phyloP scores from a whole-genome alignment of 2,329 filamentous ascomycete genomes.

The Basipetospora chlamydospora region DNA sequence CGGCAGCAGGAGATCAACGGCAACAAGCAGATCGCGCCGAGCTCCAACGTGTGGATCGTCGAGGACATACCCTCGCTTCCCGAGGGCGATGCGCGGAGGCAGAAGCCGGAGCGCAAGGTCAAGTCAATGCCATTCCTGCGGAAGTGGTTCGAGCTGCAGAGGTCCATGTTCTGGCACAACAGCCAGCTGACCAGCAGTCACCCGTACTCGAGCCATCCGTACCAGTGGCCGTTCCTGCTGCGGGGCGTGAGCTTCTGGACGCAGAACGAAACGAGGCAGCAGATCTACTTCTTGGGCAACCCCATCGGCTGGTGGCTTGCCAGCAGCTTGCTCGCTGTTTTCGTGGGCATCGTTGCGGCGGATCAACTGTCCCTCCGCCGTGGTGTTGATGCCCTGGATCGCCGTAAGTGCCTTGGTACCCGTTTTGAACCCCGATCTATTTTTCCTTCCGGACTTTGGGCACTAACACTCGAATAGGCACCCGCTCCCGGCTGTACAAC shows the following conservation, averaged over 20 bases:
- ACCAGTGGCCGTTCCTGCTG: slow-evolving; percentile 95
- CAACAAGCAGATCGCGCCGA: slow-evolving; percentile 84
- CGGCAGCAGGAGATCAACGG: slow-evolving; percentile 99
- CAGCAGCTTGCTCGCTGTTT: slow-evolving; percentile 83
- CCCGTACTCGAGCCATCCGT: slow-evolving; percentile 86
- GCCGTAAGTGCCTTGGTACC: slow-evolving; percentile 49
- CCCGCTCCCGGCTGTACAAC: slow-evolving; percentile 90
- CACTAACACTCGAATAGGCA: slow-evolving; percentile 40
- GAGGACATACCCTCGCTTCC: slow-evolving; percentile 79
- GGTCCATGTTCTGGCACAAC: slow-evolving; percentile 99
- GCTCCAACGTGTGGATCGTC: slow-evolving; percentile 87
- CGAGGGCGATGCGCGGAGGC: slow-evolving; percentile 54
- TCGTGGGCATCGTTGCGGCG: slow-evolving; percentile 77
- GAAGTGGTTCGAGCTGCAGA: slow-evolving; percentile 93
- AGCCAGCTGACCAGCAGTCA: slow-evolving; percentile 94
- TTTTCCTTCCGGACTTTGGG: not conserved
- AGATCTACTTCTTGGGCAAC: slow-evolving; percentile 98
- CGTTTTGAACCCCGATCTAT: not conserved
- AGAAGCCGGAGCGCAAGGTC: slow-evolving; percentile 62
- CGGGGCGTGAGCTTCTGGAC: slow-evolving; percentile 99
- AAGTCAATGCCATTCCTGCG: slow-evolving; percentile 77
- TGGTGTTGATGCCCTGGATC: slow-evolving; percentile 83
- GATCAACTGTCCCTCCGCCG: slow-evolving; percentile 89
- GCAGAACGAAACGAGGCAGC: slow-evolving; percentile 81
- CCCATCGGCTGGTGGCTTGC: slow-evolving; percentile 95